Evolutionary conservation across 2,329 filamentous ascomycete genomes (phyloP), one percentile per base, ranked within the genome.

Genomic region (Parastagonospora avenae): DNA sequence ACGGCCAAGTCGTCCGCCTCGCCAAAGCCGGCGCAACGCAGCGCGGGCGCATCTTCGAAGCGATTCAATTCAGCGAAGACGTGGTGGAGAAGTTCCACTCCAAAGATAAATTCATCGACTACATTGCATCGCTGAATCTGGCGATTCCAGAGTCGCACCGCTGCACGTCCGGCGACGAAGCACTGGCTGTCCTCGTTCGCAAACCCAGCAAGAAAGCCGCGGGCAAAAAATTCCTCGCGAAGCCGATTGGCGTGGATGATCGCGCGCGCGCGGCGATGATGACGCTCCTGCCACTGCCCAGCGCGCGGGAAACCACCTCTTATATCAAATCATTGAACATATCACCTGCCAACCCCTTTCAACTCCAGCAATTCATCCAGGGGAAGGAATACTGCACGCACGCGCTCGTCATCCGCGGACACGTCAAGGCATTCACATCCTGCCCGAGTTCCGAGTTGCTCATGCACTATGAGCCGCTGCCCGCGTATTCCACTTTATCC

Each of bases 311-410:
- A 51, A 91, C 87, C 0, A 77, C 77, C 38, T 64, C 71, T 1
- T 79, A 86, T 57, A 69, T 90, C 24, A 76, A 77, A 11, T 72
- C 75, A 12, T 77, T 91, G 11, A 74, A 68, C 1, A 82, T 88
- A 36, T 83, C 82, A 2, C 70, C 77, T 10, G 66, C 79, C 0
- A 76, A 77, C 2, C 82, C 87, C 0, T 90, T 85, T 80, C 79
- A 91, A 52, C 67, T 91, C 19, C 88, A 92, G 64, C 84, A 91
- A 64, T 90, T 82, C 67, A 82, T 89, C 54, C 43, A 52, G 2
- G 81, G 83, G 1, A 77, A 79, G 0, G 88, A 91, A 67, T 91
- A 86, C 66, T 89, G 86, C 70, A 90, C 89, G 0, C 88, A 92
- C 59, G 76, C 87, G 0, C 77, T 92, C 2, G 74, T 92, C 4